A percentile compares a stretch with the other conserved stretches of the same genome.
Conservation (phyloP, 1,139 yeast species). For the Geotrichum macrosporum region DNA sequence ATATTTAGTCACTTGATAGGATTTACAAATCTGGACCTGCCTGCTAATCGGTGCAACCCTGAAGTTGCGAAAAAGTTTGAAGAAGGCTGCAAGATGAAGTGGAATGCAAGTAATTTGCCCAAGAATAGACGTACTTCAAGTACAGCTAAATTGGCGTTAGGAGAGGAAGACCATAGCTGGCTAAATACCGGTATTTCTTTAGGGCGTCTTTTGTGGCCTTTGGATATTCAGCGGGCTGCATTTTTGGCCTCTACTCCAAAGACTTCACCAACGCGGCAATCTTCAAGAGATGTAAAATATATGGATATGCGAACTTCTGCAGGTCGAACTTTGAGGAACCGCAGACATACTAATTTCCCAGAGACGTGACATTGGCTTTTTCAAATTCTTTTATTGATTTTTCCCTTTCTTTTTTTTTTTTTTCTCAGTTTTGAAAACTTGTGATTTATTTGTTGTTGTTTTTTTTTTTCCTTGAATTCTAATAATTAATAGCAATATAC, state of each 20-base stretch:
- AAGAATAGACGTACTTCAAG: constrained; percentile 4
- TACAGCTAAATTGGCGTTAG: constrained; percentile 11
- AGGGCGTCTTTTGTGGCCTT: constrained; percentile 67
- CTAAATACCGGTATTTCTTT: constrained; percentile 62
- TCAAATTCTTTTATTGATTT: too few relatives aligned
- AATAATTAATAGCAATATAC: background rate
- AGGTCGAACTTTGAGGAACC: constrained; percentile 7
- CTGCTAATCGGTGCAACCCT: constrained; percentile 36
- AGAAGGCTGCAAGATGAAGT: constrained; percentile 64
- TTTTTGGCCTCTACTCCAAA: constrained; percentile 10
- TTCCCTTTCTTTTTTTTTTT: background rate
- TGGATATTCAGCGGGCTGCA: constrained; percentile 27
- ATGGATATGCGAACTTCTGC: background rate
- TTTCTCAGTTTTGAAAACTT: background rate
- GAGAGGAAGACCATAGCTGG: constrained; percentile 50
- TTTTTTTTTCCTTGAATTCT: background rate
- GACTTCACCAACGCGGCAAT: constrained; percentile 3
- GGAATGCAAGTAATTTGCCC: constrained; percentile 50
- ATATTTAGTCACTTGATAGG: constrained; percentile 76
- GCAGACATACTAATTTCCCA: background rate
- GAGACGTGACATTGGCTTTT: too few relatives aligned
- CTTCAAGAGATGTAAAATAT: constrained; percentile 17
- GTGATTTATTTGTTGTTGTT: background rate
- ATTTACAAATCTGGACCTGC: constrained; percentile 19
- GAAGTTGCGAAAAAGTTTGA: constrained; percentile 62